Evolutionary conservation across 331 rosid species (phyloP), one percentile per base, ranked within the genome.

Genomic region (Malus hybrid): DNA sequence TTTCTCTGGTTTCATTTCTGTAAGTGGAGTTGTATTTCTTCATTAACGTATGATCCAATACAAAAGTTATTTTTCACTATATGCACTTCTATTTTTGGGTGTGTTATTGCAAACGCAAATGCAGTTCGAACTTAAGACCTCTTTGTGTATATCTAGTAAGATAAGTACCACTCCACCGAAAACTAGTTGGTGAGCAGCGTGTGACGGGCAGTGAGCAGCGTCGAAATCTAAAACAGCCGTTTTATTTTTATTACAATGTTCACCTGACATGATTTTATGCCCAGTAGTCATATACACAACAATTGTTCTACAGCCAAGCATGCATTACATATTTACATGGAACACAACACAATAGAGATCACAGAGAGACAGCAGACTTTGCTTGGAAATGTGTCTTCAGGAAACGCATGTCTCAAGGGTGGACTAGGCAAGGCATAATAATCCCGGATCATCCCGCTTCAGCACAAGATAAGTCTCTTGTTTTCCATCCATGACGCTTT

Each of bases 401-500:
- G 46, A 39, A 63, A 42, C 61, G 67, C 80, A 74, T 34, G 93
- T 81, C 83, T 94, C 96, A 8, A 94, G 87, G 78, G 87, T 82
- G 74, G 97, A 87, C 86, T 94, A 90, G 71, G 96, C 99, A 74
- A 90, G 92, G 97, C 99, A 94, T 85, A 94, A 77, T 70, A 94
- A 80, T 57, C 91, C 97, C 2, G 93, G 97, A 84, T 94, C 99
- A 65, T 94, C 84, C 75, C 97, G 82, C 87, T 90, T 90, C 89
- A 94, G 80, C 86, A 92, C 96, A n/a, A 94, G 82, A 77, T 89
- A 90, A 16, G 91, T 84, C 81, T 94, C 95, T 36, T 85, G 61
- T 69, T 77, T 90, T 62, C 98, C 97, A 44, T 88, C 88, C 72
- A 86, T 61, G 4, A 87, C 82, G 77, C 86, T 96, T 81, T 94